Evolutionary conservation across 1,139 yeast genomes (phyloP).

Genomic region (Sugiyamaella neomexicana): DNA sequence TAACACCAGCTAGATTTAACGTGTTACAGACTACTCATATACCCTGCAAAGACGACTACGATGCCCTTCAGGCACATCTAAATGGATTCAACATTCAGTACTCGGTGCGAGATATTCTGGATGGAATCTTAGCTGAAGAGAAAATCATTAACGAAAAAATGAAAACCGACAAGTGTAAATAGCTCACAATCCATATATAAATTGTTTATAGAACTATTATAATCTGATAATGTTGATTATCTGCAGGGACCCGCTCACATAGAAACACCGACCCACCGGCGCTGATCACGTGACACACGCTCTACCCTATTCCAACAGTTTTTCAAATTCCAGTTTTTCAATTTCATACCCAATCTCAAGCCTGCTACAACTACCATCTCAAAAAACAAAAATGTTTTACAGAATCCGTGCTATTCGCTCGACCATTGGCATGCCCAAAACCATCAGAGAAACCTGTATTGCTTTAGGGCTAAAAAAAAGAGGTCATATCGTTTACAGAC

Average conservation of each 20-base stretch:
- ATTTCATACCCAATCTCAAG: background rate
- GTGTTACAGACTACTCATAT: constrained; percentile 31
- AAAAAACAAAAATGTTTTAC: constrained; percentile 43
- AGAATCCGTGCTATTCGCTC: constrained; percentile 80
- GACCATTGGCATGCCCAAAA: constrained; percentile 78
- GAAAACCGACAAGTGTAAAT: background rate
- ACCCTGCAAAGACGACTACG: constrained; percentile 17
- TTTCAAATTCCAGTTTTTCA: constrained; percentile 11
- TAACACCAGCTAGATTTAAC: constrained; percentile 32
- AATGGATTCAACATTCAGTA: background rate
- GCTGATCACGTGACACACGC: background rate
- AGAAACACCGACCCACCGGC: too few species aligned
- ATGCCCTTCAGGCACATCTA: background rate
- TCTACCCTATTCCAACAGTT: background rate
- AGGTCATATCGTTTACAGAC: constrained; percentile 71
- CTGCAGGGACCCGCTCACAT: too few species aligned
- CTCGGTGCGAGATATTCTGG: constrained; percentile 4
- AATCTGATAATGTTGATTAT: too few species aligned
- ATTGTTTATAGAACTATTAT: too few species aligned
- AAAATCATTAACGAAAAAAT: background rate
- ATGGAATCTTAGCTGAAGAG: constrained; percentile 2
- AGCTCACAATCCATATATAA: background rate
- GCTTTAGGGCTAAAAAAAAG: constrained; percentile 76
- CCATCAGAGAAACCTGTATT: constrained; percentile 61
- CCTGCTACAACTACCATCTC: background rate